Percentiles rank a stretch among this genome's conserved stretches.
Conservation (phyloP, 352 stramenopile genomes). For the Elongisporangium undulatum region DNA sequence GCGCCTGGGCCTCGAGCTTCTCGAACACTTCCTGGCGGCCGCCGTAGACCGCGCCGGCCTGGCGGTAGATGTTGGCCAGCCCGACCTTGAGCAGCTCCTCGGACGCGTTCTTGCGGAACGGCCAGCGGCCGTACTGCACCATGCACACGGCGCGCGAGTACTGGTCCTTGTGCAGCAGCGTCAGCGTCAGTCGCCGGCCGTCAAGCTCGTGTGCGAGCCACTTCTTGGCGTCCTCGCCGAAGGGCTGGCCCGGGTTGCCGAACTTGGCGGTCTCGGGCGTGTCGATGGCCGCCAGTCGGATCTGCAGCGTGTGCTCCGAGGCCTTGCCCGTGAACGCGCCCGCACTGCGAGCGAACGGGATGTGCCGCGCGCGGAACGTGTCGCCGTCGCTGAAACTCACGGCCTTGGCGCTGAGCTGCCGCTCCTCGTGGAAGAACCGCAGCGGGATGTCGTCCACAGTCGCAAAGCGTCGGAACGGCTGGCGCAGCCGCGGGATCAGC, state of each 20-base stretch:
- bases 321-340: conserved; percentile 48
- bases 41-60: conserved; percentile 78
- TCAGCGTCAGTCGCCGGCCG: conserved; percentile 57
- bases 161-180: conserved; percentile 81
- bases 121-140: conserved; percentile 75
- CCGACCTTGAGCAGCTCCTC: conserved; percentile 79
- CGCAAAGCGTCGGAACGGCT: conserved; percentile 62
- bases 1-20: conserved; percentile 52
- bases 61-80: conserved; percentile 67
- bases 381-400: conserved; percentile 77
- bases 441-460: conserved; percentile 81
- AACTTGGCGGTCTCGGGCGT: conserved; percentile 86
- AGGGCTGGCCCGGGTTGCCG: conserved; percentile 67
- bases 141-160: conserved; percentile 79
- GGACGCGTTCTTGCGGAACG: conserved; percentile 75
- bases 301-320: conserved; percentile 79
- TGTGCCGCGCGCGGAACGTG: conserved; percentile 75
- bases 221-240: conserved; percentile 73
- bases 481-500: conserved; percentile 44
- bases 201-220: conserved; percentile 52
- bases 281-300: conserved; percentile 81
- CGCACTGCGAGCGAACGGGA: conserved; percentile 39
- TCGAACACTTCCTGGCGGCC: conserved; percentile 67
- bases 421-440: conserved; percentile 61
- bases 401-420: conserved; percentile 37